Base-by-base conservation (phyloP, 768 basidiomycete species). In the Boletus reticulatus region DNA sequence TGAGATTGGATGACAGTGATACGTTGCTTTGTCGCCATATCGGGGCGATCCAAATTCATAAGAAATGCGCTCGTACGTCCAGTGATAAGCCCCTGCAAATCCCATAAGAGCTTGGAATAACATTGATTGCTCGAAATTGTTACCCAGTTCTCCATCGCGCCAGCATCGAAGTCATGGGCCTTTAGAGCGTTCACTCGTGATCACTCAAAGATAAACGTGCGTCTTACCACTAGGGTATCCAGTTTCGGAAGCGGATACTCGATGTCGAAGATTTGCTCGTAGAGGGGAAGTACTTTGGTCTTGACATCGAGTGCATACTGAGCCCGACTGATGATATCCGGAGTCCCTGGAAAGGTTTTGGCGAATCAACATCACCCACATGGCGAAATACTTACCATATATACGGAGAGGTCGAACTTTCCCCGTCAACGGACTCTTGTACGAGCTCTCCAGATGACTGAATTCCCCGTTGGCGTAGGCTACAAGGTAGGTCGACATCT, bases 241-340 rank as follows among this genome's bases (percentile, higher is more conserved):
- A 98, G 80, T 76, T 98, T 98, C 6, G 94, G 92, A 27, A 98
- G 80, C 22, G 95, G 93, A 70, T 88, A 98, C 55, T 88, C 89
- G 60, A 98, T 86, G 61, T 95, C 87, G 67, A 98, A 98, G 52
- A 96, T 81, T 67, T 88, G 78, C 73, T 98, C 95, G 70, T 95
- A 98, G n/a, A 94, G 68, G 16, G 94, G 94, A 14, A 97, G 74
- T 11, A 91, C 89, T 31, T 78, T 79, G 7, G 80, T 82, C 72
- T 90, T 96, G 62, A 96, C 85, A 62, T 95, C 92, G 41, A 98
- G 84, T 14, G 90, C 89, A 64, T 93, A 93, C 60, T 88, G 80
- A 7, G 88, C 88, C 67, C 94, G 93, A 61, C 85, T 78, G 62
- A 97, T 91, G 59, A 85, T 75, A 65, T 97, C 88, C 55, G 84